phyloP scores from a whole-genome alignment of 768 basidiomycete genomes.

The Tricholoma furcatifolium region DNA sequence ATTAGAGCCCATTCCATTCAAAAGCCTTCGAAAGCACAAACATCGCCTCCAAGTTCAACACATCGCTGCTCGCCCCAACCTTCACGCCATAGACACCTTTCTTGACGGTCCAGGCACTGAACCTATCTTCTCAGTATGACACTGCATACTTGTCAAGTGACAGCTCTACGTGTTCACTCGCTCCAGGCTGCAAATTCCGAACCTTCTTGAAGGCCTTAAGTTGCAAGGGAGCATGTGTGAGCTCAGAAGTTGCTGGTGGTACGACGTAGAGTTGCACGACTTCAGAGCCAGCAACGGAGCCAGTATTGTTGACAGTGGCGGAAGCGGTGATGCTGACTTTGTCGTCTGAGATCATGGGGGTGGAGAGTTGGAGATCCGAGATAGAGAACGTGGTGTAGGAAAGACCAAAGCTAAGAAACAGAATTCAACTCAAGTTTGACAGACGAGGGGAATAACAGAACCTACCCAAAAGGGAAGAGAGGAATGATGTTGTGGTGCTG shows the following conservation, averaged over 20 bases:
- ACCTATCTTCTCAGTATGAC: conserved; percentile 64
- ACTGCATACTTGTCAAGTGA: conserved; percentile 63
- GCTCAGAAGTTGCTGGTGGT: conserved; percentile 38
- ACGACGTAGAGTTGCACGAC: conserved; percentile 71
- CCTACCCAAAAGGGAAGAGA: conserved; percentile 73
- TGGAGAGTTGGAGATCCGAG: conserved; percentile 50
- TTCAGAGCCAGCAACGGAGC: conserved; percentile 57
- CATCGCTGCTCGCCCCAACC: conserved; percentile 56
- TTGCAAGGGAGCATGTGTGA: conserved; percentile 44
- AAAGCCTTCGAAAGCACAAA: conserved; percentile 52
- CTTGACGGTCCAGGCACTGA: conserved; percentile 58
- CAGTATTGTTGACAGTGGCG: conserved; percentile 64
- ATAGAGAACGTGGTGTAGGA: conserved; percentile 71
- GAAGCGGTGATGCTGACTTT: conserved; percentile 49
- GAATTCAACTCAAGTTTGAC: neutral
- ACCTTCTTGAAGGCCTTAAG: conserved; percentile 66
- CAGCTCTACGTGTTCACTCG: conserved; percentile 38
- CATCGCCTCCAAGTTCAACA: conserved; percentile 36
- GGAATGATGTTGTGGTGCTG: conserved; percentile 61
- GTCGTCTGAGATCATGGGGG: conserved; percentile 33
- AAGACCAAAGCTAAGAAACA: conserved; percentile 50
- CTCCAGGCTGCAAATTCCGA: conserved; percentile 47
- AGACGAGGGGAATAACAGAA: neutral
- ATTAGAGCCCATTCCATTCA: conserved; percentile 50
- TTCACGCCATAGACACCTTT: conserved; percentile 53